Conservation (phyloP, 441 rosid species). For the Euphorbia celastroides region DNA sequence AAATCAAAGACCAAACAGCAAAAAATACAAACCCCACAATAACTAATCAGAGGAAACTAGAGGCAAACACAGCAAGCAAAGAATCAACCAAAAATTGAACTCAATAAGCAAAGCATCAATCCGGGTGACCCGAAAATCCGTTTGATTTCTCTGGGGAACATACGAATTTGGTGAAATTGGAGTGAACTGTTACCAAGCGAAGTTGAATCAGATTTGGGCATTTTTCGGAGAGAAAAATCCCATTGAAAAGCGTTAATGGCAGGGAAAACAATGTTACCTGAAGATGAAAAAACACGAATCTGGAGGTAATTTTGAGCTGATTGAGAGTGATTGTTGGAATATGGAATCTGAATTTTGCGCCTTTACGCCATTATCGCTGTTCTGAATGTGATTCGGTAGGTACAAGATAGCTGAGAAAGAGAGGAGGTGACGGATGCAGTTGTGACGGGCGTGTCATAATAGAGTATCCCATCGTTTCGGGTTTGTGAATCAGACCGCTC, state of each 20-base stretch:
- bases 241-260: constrained; percentile 2
- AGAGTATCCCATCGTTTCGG: too few species aligned
- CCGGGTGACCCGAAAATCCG: neutral
- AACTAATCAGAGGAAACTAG: constrained; percentile 1
- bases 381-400: neutral
- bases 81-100: constrained; percentile 17
- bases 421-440: too few species aligned
- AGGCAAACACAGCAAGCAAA: constrained; percentile 25
- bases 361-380: constrained; percentile 1
- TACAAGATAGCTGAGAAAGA: neutral
- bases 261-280: neutral
- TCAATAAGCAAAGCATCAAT: constrained; percentile 27
- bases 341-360: constrained; percentile 12
- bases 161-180: constrained; percentile 27
- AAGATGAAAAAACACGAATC: neutral
- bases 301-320: neutral
- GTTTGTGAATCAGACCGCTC: too few species aligned
- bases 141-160: neutral
- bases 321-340: neutral
- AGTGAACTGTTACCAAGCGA: constrained; percentile 30
- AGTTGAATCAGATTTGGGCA: constrained; percentile 26
- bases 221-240: constrained; percentile 10
- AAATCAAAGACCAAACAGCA: neutral
- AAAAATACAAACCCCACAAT: neutral
- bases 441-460: too few species aligned